Conservation (phyloP, 208 protist genomes). For the Trichomonas tenax region DNA sequence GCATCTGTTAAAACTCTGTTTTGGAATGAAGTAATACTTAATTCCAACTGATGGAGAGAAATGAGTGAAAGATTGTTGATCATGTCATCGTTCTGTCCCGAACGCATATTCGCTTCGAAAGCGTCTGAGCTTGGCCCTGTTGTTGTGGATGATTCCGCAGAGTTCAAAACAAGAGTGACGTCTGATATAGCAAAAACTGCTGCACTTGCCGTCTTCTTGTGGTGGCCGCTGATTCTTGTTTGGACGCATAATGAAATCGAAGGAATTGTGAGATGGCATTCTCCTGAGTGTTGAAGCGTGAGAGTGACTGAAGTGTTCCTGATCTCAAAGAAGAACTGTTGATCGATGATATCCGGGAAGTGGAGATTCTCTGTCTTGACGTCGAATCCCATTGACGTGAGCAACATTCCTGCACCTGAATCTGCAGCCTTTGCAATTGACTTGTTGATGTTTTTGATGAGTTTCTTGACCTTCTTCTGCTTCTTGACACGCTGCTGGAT, state of each 20-base stretch:
- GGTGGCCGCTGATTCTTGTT: not conserved
- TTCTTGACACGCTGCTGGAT: not conserved
- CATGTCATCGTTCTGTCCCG: not conserved
- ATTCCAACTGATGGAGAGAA: not conserved
- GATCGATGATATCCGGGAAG: not conserved
- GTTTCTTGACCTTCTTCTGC: not conserved
- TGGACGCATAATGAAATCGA: not conserved
- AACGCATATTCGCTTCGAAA: not conserved
- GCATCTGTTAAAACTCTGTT: not conserved
- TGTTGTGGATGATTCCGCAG: not conserved
- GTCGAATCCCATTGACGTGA: not conserved
- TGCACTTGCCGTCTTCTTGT: not conserved
- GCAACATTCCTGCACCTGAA: not conserved
- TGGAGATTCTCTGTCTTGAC: not conserved
- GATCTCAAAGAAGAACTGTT: not conserved
- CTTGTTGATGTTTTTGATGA: not conserved
- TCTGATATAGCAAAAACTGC: not conserved
- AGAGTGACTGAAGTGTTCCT: not conserved
- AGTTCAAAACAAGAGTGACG: not conserved
- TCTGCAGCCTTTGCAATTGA: not conserved
- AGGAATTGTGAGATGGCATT: not conserved
- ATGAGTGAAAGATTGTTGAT: not conserved
- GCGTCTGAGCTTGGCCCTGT: not conserved
- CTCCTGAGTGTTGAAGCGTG: not conserved
- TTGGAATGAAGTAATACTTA: not conserved